Conservation (phyloP, 768 basidiomycete genomes). For the Mycena leptocephala region DNA sequence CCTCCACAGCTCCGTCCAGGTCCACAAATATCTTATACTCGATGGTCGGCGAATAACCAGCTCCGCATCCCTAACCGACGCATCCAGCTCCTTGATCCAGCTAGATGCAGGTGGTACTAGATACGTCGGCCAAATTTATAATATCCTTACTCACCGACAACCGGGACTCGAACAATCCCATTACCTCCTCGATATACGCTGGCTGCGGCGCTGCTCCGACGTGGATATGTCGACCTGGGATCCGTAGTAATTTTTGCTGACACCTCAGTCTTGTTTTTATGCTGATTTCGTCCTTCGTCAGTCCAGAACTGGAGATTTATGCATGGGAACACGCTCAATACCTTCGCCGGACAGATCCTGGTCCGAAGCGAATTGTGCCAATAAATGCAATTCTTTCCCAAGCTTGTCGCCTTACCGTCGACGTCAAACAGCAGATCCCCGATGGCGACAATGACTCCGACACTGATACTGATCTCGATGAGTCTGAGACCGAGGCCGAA, state of each 20-base stretch:
- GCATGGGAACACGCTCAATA: no score
- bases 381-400: background rate
- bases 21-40: background rate
- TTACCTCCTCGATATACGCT: slow-evolving; percentile 4
- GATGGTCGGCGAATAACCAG: slow-evolving; percentile 8
- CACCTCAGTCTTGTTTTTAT: background rate
- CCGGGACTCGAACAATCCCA: background rate
- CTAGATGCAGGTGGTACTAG: slow-evolving; percentile 9
- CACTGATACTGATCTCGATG: no score
- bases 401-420: background rate
- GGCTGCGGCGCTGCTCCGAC: slow-evolving; percentile 5
- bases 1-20: background rate
- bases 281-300: background rate
- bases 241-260: slow-evolving; percentile 11
- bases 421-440: background rate
- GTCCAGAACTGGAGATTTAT: slow-evolving; percentile 28
- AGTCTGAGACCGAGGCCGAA: no score
- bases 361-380: no score
- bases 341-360: no score
- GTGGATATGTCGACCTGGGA: slow-evolving; percentile 20
- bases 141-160: slow-evolving; percentile 23
- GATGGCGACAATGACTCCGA: background rate
- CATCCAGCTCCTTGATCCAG: slow-evolving; percentile 13
- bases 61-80: background rate
- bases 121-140: slow-evolving; percentile 22